Evolutionary conservation across 768 basidiomycete species (phyloP).

Genomic region (Mycena vitilis): DNA sequence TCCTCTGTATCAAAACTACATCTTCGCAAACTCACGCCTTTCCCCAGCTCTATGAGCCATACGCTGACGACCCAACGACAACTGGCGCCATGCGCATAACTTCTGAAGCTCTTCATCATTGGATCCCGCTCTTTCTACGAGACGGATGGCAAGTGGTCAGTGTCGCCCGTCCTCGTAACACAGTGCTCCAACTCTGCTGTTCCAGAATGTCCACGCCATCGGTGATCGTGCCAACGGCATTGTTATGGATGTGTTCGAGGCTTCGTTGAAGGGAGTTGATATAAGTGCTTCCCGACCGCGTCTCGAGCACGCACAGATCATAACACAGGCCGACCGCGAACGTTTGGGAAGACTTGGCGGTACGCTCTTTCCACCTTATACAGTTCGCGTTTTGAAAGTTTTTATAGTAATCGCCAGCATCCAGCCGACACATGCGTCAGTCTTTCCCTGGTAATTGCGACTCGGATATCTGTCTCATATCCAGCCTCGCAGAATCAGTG

Average conservation of each 20-base stretch:
- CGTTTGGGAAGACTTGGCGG: conserved; percentile 85
- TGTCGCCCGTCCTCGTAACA: conserved; percentile 22
- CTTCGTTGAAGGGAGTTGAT: conserved; percentile 67
- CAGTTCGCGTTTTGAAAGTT: conserved; percentile 18
- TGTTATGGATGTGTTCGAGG: conserved; percentile 86
- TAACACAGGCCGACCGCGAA: conserved; percentile 79
- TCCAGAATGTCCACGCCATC: conserved; percentile 87
- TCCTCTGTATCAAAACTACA: conserved; percentile 7
- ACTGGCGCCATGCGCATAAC: conserved; percentile 83
- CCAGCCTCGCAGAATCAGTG: conserved; percentile 66
- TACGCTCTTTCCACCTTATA: conserved; percentile 47
- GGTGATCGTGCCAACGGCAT: conserved; percentile 90
- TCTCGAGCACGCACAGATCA: conserved; percentile 92
- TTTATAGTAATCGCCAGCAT: conserved; percentile 85
- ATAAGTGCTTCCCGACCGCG: conserved; percentile 78
- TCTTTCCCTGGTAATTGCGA: conserved; percentile 34
- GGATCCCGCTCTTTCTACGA: conserved; percentile 76
- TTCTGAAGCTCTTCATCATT: conserved; percentile 67
- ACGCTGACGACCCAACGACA: conserved; percentile 80
- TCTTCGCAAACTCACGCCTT: conserved; percentile 16
- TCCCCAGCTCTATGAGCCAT: conserved; percentile 80
- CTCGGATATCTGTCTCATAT: conserved; percentile 17
- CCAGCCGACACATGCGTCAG: conserved; percentile 90
- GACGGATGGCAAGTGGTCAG: conserved; percentile 94
- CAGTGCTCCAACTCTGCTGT: conserved; percentile 3